phyloP scores from a whole-genome alignment of 805 yeast species.

The Ogataea pilisensis region DNA sequence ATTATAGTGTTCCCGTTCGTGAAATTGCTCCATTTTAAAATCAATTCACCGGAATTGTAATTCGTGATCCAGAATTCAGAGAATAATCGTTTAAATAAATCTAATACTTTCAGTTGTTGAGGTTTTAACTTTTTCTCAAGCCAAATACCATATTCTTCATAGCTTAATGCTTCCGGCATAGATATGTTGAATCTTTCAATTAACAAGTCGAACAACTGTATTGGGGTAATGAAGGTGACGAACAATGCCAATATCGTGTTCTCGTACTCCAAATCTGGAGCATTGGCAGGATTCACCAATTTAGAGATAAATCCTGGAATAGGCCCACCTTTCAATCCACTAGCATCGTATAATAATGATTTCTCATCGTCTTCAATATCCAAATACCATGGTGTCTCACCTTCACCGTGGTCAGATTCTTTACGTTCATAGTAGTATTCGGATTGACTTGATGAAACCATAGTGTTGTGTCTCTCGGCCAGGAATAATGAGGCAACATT shows the following conservation, averaged over 20 bases:
- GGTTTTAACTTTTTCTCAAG: slow-evolving; percentile 63
- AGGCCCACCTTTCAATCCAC: slow-evolving; percentile 83
- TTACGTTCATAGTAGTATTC: slow-evolving; percentile 32
- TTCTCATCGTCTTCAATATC: slow-evolving; percentile 58
- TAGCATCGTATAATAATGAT: slow-evolving; percentile 51
- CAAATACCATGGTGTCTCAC: slow-evolving; percentile 66
- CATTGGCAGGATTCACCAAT: slow-evolving; percentile 66
- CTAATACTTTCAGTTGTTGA: slow-evolving; percentile 60
- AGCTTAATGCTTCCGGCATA: slow-evolving; percentile 86
- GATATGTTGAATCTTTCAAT: slow-evolving; percentile 62
- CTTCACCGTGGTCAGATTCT: slow-evolving; percentile 33
- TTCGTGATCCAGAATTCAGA: slow-evolving; percentile 67
- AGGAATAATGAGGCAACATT: slow-evolving; percentile 51
- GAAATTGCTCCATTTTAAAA: slow-evolving; percentile 28
- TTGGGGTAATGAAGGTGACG: slow-evolving; percentile 65
- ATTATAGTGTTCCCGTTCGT: slow-evolving; percentile 11
- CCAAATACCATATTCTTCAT: slow-evolving; percentile 80
- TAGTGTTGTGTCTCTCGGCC: slow-evolving; percentile 39
- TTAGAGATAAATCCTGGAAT: slow-evolving; percentile 73
- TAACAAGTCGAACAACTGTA: slow-evolving; percentile 54
- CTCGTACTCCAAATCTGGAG: slow-evolving; percentile 57
- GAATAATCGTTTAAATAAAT: slow-evolving; percentile 61
- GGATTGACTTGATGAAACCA: slow-evolving; percentile 27
- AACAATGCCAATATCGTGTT: slow-evolving; percentile 71
- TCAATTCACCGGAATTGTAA: slow-evolving; percentile 45